phyloP scores from a whole-genome alignment of 2,329 filamentous ascomycete species.

The Pseudopithomyces maydicus region DNA sequence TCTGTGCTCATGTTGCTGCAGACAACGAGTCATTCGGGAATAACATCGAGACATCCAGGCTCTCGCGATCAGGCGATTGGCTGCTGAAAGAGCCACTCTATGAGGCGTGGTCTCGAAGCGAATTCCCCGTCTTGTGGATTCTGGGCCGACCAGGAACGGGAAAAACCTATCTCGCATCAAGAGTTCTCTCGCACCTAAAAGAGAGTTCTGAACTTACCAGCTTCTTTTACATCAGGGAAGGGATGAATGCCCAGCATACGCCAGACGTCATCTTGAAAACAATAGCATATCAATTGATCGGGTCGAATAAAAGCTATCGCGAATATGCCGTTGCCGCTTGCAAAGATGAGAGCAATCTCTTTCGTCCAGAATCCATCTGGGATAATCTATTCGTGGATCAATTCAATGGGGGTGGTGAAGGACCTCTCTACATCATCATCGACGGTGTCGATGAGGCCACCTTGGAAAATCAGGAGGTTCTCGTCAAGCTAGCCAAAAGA shows the following conservation, averaged over 20 bases:
- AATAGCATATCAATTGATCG: neutral
- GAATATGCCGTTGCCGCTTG: neutral
- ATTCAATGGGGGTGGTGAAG: neutral
- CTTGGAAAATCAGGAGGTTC: neutral
- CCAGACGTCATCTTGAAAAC: neutral
- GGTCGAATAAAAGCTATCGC: neutral
- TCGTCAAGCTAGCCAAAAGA: neutral
- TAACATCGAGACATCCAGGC: neutral
- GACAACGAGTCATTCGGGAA: constrained; percentile 1
- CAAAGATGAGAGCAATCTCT: neutral
- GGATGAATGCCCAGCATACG: neutral
- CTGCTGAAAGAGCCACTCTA: neutral
- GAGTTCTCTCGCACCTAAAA: neutral
- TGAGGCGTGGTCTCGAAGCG: neutral
- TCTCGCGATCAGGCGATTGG: neutral
- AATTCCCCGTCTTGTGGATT: neutral
- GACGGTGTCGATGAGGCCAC: neutral
- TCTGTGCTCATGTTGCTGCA: neutral
- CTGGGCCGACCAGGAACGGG: neutral
- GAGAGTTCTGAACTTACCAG: neutral
- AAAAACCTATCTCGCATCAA: neutral
- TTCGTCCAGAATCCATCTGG: neutral
- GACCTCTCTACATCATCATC: neutral
- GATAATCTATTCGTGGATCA: neutral
- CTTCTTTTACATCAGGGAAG: neutral